Base-by-base conservation (phyloP, 257 asterid species). In the Ballota nigra region DNA sequence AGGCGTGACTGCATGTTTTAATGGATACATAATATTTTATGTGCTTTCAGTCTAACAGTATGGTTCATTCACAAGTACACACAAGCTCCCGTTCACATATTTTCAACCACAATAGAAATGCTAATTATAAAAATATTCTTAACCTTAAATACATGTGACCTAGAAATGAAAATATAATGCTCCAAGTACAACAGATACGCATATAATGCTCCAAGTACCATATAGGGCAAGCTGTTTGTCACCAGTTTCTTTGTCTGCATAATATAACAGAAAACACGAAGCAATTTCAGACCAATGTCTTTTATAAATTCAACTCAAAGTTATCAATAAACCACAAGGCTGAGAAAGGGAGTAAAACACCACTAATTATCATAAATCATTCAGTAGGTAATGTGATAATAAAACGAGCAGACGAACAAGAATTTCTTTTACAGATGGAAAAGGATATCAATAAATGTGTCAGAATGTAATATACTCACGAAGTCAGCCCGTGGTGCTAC, bases 401-500 rank as follows among this genome's bases (percentile, higher is more conserved):
- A 15, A n/a, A 41, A 41, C 6, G 18, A 41, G 49, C 16, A 41
- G 49, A 16, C 16, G 4, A 41, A 13, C 16, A 41, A 41, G 15
- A 38, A 38, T 38, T 8, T 9, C 40, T 34, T 34, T 34, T 34
- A 6, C 40, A 34, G 13, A 38, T 38, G 13, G 43, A 38, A 38
- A n/a, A 47, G 0, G 0, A 15, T 15, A 15, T 15, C 4, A 40
- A 29, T n/a, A 1, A 49, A 23, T 13, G 52, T 13, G 1, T 11
- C 0, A 3, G 38, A 18, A 22, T 34, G 59, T 2, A 16, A 57
- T 12, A 22, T 19, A 80, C 89, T 81, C 76, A 89, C 98, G 33
- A 83, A 33, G 58, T 88, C 85, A 18, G 97, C 83, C 75, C 72
- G 84, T 62, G 98, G 98, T 40, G 98, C 96, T 36, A 84, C 87